Base-by-base conservation (phyloP, 2,329 filamentous ascomycete species). In the Stagonosporopsis rhizophila region DNA sequence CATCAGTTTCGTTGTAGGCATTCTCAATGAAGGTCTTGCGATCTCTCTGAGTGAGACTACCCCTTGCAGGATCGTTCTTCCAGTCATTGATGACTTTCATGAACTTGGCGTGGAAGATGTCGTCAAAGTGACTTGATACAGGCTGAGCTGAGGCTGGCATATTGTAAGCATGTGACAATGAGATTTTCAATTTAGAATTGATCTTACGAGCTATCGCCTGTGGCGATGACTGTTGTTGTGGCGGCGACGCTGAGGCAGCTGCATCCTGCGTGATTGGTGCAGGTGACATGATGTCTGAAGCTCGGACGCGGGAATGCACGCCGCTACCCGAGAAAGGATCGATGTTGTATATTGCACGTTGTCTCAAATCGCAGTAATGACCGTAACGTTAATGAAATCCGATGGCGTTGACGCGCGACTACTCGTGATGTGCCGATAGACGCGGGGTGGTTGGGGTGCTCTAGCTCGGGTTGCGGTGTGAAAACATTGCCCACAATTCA, bases 401-500 rank as follows among this genome's bases (percentile, higher is more conserved):
- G 71, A 69, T 71, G 69, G 44, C 32, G 60, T 65, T 63, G 62
- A 48, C 62, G 44, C 51, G 65, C 52, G 53, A 56, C 27, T 50
- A 46, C 60, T 34, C 45, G 39, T 49, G 48, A 58, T 57, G 55
- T 40, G 54, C 51, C 44, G 59, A 51, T 53, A 50, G 59, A 40
- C 47, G 67, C 46, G 60, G 56, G 63, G 64, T 69, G 66, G 64
- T 66, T 64, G 64, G 61, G 60, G 54, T 56, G 58, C 52, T 62
- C 48, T 59, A 63, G 59, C 55, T 68, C 57, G 63, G 72, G 69
- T 62, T 69, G 60, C 60, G 63, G 71, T 62, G 65, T 67, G 69
- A 74, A 74, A 73, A 69, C 71, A 75, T 75, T 74, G 71, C 74
- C 54, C 72, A 67, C 69, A 56, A 56, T 56, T 56, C 53, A 56